Evolutionary conservation across 306 rosid species (phyloP).

Genomic region (Rosa multiflora): DNA sequence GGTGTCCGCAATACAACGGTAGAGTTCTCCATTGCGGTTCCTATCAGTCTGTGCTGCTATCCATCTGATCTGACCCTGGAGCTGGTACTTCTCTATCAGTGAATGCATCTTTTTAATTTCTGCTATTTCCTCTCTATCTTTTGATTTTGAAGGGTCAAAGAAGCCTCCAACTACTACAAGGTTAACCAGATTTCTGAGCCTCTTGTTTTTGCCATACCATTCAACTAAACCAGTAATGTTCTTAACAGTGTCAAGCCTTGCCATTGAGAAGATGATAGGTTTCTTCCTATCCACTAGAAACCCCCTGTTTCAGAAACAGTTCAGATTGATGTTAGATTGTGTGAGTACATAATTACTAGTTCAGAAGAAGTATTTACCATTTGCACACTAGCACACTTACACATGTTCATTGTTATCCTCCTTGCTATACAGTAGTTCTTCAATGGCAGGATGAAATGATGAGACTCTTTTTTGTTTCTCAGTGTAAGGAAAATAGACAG

Average conservation of each 20-base stretch:
- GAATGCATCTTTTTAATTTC: slow-evolving; percentile 77
- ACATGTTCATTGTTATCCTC: slow-evolving; percentile 68
- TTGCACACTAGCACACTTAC: slow-evolving; percentile 43
- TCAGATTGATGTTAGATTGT: slow-evolving; percentile 11
- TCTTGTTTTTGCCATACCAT: slow-evolving; percentile 78
- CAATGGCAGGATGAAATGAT: slow-evolving; percentile 65
- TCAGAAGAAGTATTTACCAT: background rate
- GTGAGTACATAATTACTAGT: background rate
- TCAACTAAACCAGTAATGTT: slow-evolving; percentile 75
- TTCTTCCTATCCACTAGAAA: slow-evolving; percentile 63
- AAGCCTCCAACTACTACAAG: slow-evolving; percentile 93
- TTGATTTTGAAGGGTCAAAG: slow-evolving; percentile 88
- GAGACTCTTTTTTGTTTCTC: slow-evolving; percentile 54
- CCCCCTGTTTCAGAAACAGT: slow-evolving; percentile 52
- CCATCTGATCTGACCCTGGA: slow-evolving; percentile 89
- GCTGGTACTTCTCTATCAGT: slow-evolving; percentile 64
- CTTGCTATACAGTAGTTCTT: slow-evolving; percentile 66
- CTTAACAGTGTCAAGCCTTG: slow-evolving; percentile 86
- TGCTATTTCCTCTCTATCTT: slow-evolving; percentile 83
- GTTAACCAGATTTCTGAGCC: slow-evolving; percentile 69
- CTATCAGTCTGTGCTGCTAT: slow-evolving; percentile 86
- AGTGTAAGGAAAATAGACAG: slow-evolving; percentile 66
- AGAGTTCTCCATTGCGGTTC: slow-evolving; percentile 76
- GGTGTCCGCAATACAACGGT: slow-evolving; percentile 79
- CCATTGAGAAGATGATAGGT: slow-evolving; percentile 91